Evolutionary conservation across 2,329 filamentous ascomycete species (phyloP).

Genomic region (Fusarium gaditjirri): DNA sequence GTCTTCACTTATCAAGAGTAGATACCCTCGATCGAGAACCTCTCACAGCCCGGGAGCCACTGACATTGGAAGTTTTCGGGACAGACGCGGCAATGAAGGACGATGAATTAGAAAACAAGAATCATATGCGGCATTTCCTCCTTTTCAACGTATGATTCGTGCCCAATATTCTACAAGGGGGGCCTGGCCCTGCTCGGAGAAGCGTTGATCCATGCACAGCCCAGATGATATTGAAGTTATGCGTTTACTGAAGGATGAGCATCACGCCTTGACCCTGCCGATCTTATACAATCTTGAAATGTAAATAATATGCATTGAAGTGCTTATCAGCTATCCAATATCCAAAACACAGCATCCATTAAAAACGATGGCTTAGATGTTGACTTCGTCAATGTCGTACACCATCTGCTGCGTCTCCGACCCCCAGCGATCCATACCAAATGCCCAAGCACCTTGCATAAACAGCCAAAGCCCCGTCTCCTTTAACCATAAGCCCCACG

Average conservation of each 20-base stretch:
- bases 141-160: neutral
- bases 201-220: constrained; percentile 5
- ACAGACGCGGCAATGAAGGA: accelerated
- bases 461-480: neutral
- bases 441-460: neutral
- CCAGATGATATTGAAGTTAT: neutral
- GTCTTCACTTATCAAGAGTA: accelerated
- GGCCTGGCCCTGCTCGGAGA: neutral
- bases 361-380: neutral
- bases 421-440: neutral
- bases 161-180: neutral
- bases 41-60: neutral
- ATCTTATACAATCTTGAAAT: too few species aligned
- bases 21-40: neutral
- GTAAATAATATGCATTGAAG: accelerated
- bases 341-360: neutral
- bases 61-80: accelerated
- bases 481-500: neutral
- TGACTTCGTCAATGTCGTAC: neutral
- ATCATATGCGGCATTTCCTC: neutral
- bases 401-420: constrained; percentile 1
- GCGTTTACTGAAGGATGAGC: neutral
- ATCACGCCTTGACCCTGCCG: neutral
- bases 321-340: accelerated
- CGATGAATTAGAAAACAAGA: neutral